Base-by-base conservation (phyloP, 1,139 yeast species). In the Pichia sp. region DNA sequence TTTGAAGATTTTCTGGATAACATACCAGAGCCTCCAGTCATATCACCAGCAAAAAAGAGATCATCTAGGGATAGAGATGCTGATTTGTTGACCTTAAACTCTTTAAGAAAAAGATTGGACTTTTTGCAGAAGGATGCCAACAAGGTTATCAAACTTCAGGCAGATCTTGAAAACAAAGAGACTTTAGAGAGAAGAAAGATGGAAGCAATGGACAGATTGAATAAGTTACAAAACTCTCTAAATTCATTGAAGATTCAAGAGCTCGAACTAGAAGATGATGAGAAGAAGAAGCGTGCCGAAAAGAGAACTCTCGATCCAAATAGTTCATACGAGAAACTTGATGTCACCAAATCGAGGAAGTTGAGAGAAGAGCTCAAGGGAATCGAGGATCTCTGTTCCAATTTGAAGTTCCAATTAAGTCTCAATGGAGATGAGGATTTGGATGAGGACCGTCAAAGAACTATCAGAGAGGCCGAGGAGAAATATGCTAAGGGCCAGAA, bases 71-170 rank as follows among this genome's bases (percentile, higher is more conserved):
- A 35, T 13, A 37, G 45, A 24, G 50, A 52, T 21, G 59, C 55
- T 13, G 70, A 66, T 40, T 49, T 62, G 7, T 53, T 53, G 17
- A 67, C 65, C 32, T 48, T 82, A 34, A 72, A 71, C 38, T 60
- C 60, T n/a, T 60, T 82, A 33, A 65, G 83, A 43, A 67, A 69
- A 44, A 75, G 76, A 47, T 59, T 82, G 29, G 68, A 78, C 6
- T 67, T 69, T 9, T 61, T 82, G 29, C 91, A 82, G 55, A 68
- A 68, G 35, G 88, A 82, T 53, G 77, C 87, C 2, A 82, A 82
- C 54, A 85, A 77, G 47, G 76, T 82, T 32, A 66, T 82, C 60
- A 82, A 81, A 52, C 74, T 68, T 49, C 80, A 78, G 55, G 58
- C 62, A 11, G 67, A 65, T 35, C 52, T 60, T 23, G 55, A 63